Conservation (phyloP, 176 grass and related monocot genomes). For the Rhynchospora pubera region DNA sequence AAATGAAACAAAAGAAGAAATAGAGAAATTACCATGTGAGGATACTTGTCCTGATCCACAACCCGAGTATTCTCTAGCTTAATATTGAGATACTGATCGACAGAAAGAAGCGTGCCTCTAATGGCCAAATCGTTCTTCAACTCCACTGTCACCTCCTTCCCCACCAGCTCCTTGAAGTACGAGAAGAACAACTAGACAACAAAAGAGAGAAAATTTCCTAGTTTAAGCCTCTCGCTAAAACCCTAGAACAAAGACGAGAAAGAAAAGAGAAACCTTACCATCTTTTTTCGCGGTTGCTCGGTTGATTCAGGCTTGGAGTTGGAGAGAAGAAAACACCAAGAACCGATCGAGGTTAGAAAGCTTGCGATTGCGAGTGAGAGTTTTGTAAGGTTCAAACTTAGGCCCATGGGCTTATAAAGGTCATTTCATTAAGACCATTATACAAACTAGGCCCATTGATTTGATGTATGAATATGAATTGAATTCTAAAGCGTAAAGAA, state of each 20-base stretch:
- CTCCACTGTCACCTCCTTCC: slow-evolving; percentile 93
- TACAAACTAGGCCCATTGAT: too few relatives aligned
- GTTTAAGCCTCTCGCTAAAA: not conserved
- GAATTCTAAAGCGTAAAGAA: too few relatives aligned
- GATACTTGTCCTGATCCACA: slow-evolving; percentile 85
- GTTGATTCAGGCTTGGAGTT: not conserved
- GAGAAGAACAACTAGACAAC: slow-evolving; percentile 78
- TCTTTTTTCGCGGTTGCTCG: slow-evolving; percentile 13
- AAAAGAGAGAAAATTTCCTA: not conserved
- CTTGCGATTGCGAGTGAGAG: not conserved
- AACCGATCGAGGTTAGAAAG: not conserved
- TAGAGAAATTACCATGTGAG: slow-evolving; percentile 67
- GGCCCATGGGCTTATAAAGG: not conserved
- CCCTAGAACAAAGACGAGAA: slow-evolving; percentile 7
- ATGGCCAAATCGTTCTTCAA: slow-evolving; percentile 95
- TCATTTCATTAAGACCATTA: not conserved
- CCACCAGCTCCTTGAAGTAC: slow-evolving; percentile 97
- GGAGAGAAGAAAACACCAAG: not conserved
- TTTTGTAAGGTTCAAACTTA: not conserved
- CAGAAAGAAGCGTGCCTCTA: slow-evolving; percentile 78
- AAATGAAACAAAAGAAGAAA: not conserved
- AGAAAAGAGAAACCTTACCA: not conserved
- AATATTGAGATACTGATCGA: slow-evolving; percentile 96
- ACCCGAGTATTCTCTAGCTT: slow-evolving; percentile 93
- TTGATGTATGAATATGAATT: too few relatives aligned